These are phyloP conservation scores for Trypanosomatidae sp. DNA, from an alignment of 208 protist genomes.

Conservation along the genomic window DNA sequence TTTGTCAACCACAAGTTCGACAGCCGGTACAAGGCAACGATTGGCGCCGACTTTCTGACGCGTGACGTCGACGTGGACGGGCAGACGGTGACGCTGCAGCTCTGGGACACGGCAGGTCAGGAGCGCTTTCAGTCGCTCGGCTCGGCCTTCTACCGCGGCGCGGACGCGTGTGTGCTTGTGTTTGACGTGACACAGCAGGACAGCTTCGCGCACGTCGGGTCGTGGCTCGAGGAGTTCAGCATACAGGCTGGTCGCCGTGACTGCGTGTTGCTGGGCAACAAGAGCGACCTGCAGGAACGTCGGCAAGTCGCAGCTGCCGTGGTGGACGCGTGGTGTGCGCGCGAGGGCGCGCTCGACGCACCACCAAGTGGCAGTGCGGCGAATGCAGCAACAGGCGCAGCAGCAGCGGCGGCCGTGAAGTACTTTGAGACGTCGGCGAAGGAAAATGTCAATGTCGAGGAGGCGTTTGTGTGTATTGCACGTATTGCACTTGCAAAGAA, in stretches of 20 bases:
- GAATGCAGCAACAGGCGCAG: background rate
- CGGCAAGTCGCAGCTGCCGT: constrained; percentile 88
- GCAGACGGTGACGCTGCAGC: constrained; percentile 94
- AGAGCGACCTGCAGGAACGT: constrained; percentile 94
- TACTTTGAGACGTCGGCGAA: constrained; percentile 98
- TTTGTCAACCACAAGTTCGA: constrained; percentile 87
- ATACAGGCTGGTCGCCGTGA: constrained; percentile 94
- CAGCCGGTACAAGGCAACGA: constrained; percentile 98
- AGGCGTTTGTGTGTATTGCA: constrained; percentile 92
- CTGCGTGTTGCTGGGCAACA: constrained; percentile 99
- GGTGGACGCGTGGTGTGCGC: constrained; percentile 93
- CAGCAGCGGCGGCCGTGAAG: constrained; percentile 62
- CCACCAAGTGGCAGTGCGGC: constrained; percentile 5
- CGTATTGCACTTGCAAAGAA: constrained; percentile 63
- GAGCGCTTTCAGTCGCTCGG: constrained; percentile 99
- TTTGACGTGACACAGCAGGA: constrained; percentile 84
- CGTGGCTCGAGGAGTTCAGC: constrained; percentile 97
- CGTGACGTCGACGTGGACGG: constrained; percentile 97
- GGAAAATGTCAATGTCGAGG: constrained; percentile 96
- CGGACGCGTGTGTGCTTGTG: constrained; percentile 94
- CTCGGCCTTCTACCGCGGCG: constrained; percentile 98
- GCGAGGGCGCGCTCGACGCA: constrained; percentile 67
- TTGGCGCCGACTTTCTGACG: constrained; percentile 99
- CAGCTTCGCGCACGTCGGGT: constrained; percentile 80
- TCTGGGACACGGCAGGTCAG: constrained; percentile 94